Evolutionary conservation across 345 rosid species (phyloP), one percentile per base, ranked within the genome.

Genomic region (Firmiana major): DNA sequence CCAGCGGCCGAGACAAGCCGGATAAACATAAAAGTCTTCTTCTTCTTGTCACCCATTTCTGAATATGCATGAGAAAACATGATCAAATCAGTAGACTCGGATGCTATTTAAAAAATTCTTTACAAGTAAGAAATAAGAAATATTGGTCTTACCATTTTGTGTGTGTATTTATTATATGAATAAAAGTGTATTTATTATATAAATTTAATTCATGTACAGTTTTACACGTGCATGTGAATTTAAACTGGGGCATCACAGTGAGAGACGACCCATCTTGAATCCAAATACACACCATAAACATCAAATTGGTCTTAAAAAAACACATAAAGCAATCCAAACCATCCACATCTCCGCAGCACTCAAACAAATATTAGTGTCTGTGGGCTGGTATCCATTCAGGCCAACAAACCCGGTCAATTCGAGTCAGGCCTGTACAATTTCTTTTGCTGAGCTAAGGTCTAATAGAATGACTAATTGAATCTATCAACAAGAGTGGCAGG

Each of bases 1-100:
- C 99, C 98, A 55, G 99, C 99, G 45, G 98, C 92, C 1, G 99
- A 95, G 12, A 95, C 96, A 16, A 95, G 92, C 81, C 94, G 88
- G 59, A 93, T 88, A 80, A 95, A 93, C 90, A 95, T 91, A 66
- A 93, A 93, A 54, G 94, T 88, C 90, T 89, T 92, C 90, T 90
- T 92, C 87, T 88, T 92, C 87, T 92, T 94, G 86, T 89, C 97
- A 74, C 98, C 97, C 99, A 95, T 90, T 72, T 31, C 78, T 80
- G 75, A 34, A 34, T 48, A 71, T 58, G 36, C 13, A 77, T 60
- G 51, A 9, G 8, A 70, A 49, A 72, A 21, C 15, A 46, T 36
- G 15, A 63, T 40, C 70, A 67, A 43, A 73, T 66, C 60, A 73
- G 62, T 19, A 77, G 17, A 48, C 49, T 36, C 11, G 2, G 58